Conservation (phyloP, 148 eudicot genomes). For the Chenopodium formosanum region DNA sequence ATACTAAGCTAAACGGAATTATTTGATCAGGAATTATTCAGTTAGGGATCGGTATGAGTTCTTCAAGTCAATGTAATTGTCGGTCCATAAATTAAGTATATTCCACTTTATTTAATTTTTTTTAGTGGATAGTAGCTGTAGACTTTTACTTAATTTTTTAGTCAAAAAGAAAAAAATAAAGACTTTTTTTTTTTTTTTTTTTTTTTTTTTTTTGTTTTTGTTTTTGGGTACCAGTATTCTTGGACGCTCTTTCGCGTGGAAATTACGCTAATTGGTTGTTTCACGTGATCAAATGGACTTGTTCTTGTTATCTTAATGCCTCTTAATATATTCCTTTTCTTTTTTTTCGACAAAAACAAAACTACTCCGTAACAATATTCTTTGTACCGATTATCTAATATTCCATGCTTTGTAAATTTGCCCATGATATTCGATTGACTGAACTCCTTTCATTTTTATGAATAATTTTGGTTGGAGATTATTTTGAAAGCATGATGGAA, state of each 20-base stretch:
- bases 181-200: neutral
- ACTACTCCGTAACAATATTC: too few species aligned
- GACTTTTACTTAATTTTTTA: neutral
- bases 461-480: too few species aligned
- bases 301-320: neutral
- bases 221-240: neutral
- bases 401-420: too few species aligned
- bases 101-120: neutral
- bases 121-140: neutral
- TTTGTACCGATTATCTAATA: too few species aligned
- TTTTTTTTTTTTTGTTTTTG: neutral
- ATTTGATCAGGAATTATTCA: too few species aligned
- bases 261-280: slow-evolving; percentile 8
- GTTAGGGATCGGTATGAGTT: neutral
- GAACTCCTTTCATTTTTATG: too few species aligned
- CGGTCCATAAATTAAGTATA: neutral
- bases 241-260: slow-evolving; percentile 17
- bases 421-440: too few species aligned
- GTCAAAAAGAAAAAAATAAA: too few species aligned
- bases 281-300: slow-evolving; percentile 10
- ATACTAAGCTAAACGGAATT: too few species aligned
- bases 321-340: too few species aligned
- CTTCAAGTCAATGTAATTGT: neutral
- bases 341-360: too few species aligned
- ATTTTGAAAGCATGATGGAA: too few species aligned